Base-by-base conservation (phyloP, 169 alveolate genomes). In the Neospora caninum region DNA sequence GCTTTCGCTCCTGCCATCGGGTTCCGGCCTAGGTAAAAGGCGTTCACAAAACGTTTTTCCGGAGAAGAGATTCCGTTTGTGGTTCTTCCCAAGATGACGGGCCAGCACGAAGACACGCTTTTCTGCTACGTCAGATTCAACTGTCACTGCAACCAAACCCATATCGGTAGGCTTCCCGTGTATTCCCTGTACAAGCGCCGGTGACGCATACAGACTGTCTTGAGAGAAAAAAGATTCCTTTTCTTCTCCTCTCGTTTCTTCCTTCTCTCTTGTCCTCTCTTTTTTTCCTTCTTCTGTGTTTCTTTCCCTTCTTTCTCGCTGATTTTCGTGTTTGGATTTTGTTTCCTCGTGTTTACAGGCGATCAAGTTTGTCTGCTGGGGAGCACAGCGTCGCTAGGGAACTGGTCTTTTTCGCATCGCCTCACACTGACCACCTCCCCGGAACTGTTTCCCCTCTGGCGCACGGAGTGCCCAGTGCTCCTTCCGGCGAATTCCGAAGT, bases 341-440 rank as follows among this genome's bases (percentile, higher is more conserved):
- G n/a, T n/a, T n/a, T n/a, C n/a, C n/a, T n/a, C n/a, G n/a, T 78
- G 22, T 78, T 20, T 22, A 0, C 45, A 78, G 86, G 86, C 45
- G 86, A 78, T 29, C 86, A 78, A 25, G 86, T 78, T 13, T 78
- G 86, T 25, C 49, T 78, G 86, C n/a, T 78, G 29, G 86, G 86
- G 43, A 78, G 86, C n/a, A 36, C 86, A 29, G 39, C 86, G 86
- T 20, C 86, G 86, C 45, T 78, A 25, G 86, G 86, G 39, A 78
- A 78, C 27, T 78, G 86, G 86, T 78, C 86, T 9, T 78, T 78
- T 22, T 78, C 86, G 9, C 86, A 78, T 78, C 86, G 86, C 45
- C 39, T 78, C 39, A 18, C 49, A 20, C 86, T 78, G 45, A 38
- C 45, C 43, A 78, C 86, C 31, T 78, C 86, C 4, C 86, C 86